Percentiles rank a stretch among this genome's conserved stretches.
Conservation (phyloP, 1,139 yeast species). For the Blastobotrys petasosporus region DNA sequence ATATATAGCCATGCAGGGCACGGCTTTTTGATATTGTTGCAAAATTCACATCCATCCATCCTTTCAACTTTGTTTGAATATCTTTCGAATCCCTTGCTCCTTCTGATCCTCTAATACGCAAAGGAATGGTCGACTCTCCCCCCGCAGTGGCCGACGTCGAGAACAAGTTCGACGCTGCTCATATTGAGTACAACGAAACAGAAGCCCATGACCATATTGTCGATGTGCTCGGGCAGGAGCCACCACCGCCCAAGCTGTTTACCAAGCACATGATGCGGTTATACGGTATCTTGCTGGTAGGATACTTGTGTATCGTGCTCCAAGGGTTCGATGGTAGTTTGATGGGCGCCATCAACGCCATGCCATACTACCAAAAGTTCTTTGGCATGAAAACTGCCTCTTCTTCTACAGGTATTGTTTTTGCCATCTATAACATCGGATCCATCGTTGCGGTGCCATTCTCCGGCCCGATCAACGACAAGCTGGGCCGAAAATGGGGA, state of each 20-base stretch:
- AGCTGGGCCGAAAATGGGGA: conserved; percentile 16
- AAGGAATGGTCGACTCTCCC: too few relatives aligned
- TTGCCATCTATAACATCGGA: conserved; percentile 19
- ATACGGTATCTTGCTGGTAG: conserved; percentile 9
- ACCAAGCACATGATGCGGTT: conserved; percentile 13
- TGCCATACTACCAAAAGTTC: conserved; percentile 13
- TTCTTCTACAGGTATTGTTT: conserved; percentile 18
- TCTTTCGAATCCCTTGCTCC: too few relatives aligned
- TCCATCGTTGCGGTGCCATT: conserved; percentile 20
- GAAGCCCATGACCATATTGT: too few relatives aligned
- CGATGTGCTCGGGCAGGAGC: too few relatives aligned
- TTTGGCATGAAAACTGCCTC: conserved; percentile 13
- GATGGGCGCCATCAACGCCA: conserved; percentile 12
- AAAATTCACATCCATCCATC: too few relatives aligned
- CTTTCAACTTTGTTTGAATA: too few relatives aligned
- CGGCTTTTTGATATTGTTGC: too few relatives aligned
- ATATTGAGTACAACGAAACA: too few relatives aligned
- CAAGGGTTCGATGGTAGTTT: conserved; percentile 12
- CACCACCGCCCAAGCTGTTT: background rate
- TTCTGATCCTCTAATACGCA: too few relatives aligned
- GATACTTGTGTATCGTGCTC: conserved; percentile 12
- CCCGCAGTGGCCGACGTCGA: too few relatives aligned
- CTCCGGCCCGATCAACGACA: conserved; percentile 13
- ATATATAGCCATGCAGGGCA: too few relatives aligned
- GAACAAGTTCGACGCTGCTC: too few relatives aligned